A percentile compares a stretch with the other conserved stretches of the same genome.
Evolutionary conservation across 768 basidiomycete species (phyloP).

Genomic region (Russula brevipes): DNA sequence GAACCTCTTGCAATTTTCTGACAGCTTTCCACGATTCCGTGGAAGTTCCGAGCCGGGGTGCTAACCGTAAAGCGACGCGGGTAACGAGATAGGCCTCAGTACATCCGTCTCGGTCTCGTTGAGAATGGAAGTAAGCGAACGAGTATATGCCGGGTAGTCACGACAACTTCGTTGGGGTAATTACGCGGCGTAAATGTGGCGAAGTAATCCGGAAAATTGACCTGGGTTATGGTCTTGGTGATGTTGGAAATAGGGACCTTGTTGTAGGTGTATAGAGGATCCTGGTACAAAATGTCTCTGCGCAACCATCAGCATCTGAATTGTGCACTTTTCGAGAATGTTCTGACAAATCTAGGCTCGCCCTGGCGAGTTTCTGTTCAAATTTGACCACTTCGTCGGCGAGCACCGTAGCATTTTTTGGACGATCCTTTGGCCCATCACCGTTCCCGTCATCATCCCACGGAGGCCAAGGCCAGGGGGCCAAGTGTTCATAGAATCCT

Average conservation of each 20-base stretch:
- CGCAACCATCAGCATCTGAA: constrained; percentile 10
- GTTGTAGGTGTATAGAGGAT: constrained; percentile 88
- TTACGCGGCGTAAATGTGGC: constrained; percentile 74
- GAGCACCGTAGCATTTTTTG: constrained; percentile 53
- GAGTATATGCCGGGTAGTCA: constrained; percentile 79
- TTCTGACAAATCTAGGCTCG: constrained; percentile 72
- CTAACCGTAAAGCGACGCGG: constrained; percentile 64
- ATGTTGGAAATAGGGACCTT: constrained; percentile 68
- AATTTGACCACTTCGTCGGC: constrained; percentile 70
- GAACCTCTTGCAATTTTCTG: constrained; percentile 59
- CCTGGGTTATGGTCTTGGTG: constrained; percentile 60
- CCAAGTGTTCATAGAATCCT: constrained; percentile 48
- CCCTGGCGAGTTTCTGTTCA: constrained; percentile 71
- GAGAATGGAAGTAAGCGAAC: constrained; percentile 63
- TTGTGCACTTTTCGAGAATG: background rate
- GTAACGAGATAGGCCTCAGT: constrained; percentile 84
- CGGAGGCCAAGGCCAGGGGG: constrained; percentile 86
- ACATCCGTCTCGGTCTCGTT: constrained; percentile 60
- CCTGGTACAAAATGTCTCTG: constrained; percentile 65
- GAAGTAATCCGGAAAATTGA: constrained; percentile 83
- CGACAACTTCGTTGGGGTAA: constrained; percentile 70
- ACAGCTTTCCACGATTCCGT: constrained; percentile 79
- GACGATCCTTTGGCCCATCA: constrained; percentile 42
- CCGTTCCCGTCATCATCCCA: constrained; percentile 61
- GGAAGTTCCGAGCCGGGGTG: constrained; percentile 64